Conservation (phyloP, 495 filamentous ascomycete genomes). For the Penicillium nucicola region DNA sequence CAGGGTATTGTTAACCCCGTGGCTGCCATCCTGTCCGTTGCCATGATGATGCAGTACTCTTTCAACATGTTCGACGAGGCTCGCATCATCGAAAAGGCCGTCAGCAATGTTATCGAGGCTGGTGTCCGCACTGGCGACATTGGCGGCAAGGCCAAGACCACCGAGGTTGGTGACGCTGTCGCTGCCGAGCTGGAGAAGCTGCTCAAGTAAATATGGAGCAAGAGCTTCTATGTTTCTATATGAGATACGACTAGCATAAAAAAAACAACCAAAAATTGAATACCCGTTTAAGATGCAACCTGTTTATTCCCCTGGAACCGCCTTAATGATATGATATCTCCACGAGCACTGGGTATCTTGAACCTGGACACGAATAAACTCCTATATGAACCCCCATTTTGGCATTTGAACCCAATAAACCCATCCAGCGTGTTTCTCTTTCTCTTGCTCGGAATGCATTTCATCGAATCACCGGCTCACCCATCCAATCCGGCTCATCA, state of each 20-base stretch:
- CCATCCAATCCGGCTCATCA: constrained; percentile 59
- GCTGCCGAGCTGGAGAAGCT: constrained; percentile 48
- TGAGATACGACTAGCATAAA: constrained; percentile 24
- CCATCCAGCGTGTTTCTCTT: neutral
- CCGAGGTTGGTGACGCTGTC: constrained; percentile 52
- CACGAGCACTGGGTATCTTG: constrained; percentile 32
- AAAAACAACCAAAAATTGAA: constrained; percentile 24
- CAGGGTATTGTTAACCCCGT: constrained; percentile 81
- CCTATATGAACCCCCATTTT: constrained; percentile 6
- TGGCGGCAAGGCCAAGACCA: constrained; percentile 50
- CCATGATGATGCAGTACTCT: constrained; percentile 57
- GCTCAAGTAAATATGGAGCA: constrained; percentile 28
- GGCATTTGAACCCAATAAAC: constrained; percentile 1
- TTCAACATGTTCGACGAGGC: constrained; percentile 49
- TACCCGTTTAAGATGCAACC: constrained; percentile 20
- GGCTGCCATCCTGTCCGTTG: constrained; percentile 51
- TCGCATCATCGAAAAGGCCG: constrained; percentile 49
- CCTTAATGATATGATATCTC: neutral
- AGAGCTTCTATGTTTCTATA: constrained; percentile 10
- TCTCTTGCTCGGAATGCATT: neutral
- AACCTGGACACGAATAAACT: constrained; percentile 18
- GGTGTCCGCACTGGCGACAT: constrained; percentile 54
- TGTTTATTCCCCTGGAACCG: neutral
- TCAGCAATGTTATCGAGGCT: constrained; percentile 49
- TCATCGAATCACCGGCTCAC: constrained; percentile 53